phyloP scores from a whole-genome alignment of 1,139 yeast species.

The Saccharomycopsis hybrid region DNA sequence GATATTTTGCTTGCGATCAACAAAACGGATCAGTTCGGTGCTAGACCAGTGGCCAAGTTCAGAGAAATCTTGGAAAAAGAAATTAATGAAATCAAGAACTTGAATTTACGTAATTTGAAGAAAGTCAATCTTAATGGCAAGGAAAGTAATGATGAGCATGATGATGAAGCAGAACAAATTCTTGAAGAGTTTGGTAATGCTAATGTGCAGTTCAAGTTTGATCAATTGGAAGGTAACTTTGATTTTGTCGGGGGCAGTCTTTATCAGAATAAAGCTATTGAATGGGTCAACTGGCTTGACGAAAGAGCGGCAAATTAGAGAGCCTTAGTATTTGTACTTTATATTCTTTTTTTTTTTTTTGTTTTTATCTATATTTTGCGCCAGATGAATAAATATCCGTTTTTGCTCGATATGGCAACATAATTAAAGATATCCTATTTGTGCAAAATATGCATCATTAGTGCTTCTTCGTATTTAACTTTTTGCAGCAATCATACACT shows the following conservation, averaged over 20 bases:
- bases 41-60: conserved; percentile 63
- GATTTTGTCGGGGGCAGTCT: conserved; percentile 71
- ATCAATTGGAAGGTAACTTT: conserved; percentile 65
- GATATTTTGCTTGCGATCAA: conserved; percentile 75
- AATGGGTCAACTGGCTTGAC: conserved; percentile 76
- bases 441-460: too few species aligned
- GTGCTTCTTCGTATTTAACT: too few species aligned
- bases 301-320: conserved; percentile 53
- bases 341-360: too few species aligned
- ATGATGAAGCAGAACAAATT: conserved; percentile 26
- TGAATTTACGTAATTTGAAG: conserved; percentile 33
- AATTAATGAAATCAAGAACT: conserved; percentile 48
- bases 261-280: conserved; percentile 42
- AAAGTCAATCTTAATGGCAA: conserved; percentile 20
- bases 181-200: conserved; percentile 33
- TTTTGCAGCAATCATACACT: too few species aligned
- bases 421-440: too few species aligned
- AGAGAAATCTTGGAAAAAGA: conserved; percentile 55
- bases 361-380: too few species aligned
- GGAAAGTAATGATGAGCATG: conserved; percentile 30
- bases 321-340: neutral
- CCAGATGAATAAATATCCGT: too few species aligned
- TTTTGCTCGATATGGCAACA: too few species aligned
- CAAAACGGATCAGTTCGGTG: conserved; percentile 76
- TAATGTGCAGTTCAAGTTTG: conserved; percentile 45